A percentile compares a stretch with the other conserved stretches of the same genome.
Evolutionary conservation across 2,329 filamentous ascomycete species (phyloP).

Genomic region (Lachnellula cervina): DNA sequence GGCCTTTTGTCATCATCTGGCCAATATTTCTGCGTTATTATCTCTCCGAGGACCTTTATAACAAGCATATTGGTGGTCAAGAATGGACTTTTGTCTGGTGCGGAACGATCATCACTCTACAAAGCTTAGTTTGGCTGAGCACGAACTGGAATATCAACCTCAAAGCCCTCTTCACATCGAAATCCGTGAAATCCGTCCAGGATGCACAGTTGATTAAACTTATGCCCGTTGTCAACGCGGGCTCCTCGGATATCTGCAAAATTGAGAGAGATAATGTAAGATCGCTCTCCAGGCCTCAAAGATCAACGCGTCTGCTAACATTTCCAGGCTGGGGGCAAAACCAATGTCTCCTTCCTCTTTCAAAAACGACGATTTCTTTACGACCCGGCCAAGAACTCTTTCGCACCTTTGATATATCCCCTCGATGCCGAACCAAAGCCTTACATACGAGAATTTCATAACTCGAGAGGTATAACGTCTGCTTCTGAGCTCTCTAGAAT

Average conservation of each 20-base stretch:
- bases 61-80: conserved; percentile 83
- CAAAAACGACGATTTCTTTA: conserved; percentile 97
- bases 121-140: conserved; percentile 87
- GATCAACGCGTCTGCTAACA: conserved; percentile 18
- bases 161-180: conserved; percentile 74
- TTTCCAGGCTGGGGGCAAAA: conserved; percentile 62
- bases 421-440: conserved; percentile 86
- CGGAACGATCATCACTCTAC: conserved; percentile 79
- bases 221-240: conserved; percentile 83
- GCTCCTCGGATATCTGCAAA: conserved; percentile 79
- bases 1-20: conserved; percentile 91
- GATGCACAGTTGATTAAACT: conserved; percentile 88
- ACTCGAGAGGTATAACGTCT: conserved; percentile 68
- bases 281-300: neutral
- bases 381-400: conserved; percentile 64
- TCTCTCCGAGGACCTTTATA: conserved; percentile 76
- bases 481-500: conserved; percentile 73
- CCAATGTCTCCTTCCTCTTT: conserved; percentile 84
- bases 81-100: conserved; percentile 99
- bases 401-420: conserved; percentile 75
- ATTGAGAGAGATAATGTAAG: conserved; percentile 68
- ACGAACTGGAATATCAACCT: conserved; percentile 97
- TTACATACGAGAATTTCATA: conserved; percentile 70
- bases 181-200: conserved; percentile 61
- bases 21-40: conserved; percentile 87